Evolutionary conservation across 2,329 filamentous ascomycete genomes (phyloP), one percentile per base, ranked within the genome.

Genomic region (Massarina eburnea): DNA sequence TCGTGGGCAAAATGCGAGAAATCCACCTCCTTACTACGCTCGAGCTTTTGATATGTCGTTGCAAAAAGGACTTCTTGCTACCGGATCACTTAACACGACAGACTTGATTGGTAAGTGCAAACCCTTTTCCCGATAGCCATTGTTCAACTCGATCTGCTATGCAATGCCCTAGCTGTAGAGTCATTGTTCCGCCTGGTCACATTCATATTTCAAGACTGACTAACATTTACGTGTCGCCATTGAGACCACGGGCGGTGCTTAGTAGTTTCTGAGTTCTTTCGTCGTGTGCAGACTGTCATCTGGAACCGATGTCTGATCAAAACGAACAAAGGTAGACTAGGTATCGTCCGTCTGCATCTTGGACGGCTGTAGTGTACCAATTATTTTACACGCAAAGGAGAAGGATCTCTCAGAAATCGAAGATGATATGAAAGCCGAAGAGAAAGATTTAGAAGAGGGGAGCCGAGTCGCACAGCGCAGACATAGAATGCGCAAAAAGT

Each of bases 291-390:
- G 27, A 39, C 49, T 7, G 52, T 59, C 20, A 54, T 49, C n/a
- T 59, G 48, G 59, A 59, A 55, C 39, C 37, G 59, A 24, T 36
- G 30, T 8, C 45, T 64, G 6, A 43, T 64, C 1, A 45, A 35
- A 36, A 59, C 55, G 1, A 35, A 49, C n/a, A 24, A 46, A 9
- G 48, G 36, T 2, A 20, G 41, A 12, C 44, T 60, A 4, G 56
- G 52, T 3, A 26, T 62, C 8, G 51, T 48, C 9, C 5, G 46
- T 60, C 2, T 60, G 57, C 41, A 51, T 60, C 8, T 19, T 60
- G 1, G 52, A 53, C 26, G 57, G 57, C 1, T 51, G 46, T 10
- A 55, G 45, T 20, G 54, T 55, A 3, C 48, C 54, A 3, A 44
- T 52, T 9, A 35, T 56, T 18, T 32, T 54, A 18, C 27, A 18